A percentile compares a stretch with the other conserved stretches of the same genome.
These are phyloP conservation scores for Mycocentrospora acerina DNA, from an alignment of 2,329 filamentous ascomycete genomes.

Conservation along the genomic window DNA sequence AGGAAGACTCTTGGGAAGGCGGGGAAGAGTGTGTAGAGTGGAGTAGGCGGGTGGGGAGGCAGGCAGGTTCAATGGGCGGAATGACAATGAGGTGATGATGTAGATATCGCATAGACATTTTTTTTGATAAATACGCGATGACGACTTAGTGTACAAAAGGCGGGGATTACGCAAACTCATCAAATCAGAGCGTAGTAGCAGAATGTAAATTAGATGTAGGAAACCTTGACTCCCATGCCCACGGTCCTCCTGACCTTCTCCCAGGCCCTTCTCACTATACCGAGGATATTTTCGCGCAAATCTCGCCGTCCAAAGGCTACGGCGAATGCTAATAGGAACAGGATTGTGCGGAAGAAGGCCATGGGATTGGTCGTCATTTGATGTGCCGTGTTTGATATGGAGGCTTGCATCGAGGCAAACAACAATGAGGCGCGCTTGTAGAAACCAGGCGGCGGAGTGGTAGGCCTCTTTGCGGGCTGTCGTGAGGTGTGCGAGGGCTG, in stretches of 20 bases:
- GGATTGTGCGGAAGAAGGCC: slow-evolving; percentile 62
- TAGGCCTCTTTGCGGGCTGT: slow-evolving; percentile 34
- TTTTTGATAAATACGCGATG: no score
- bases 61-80: no score
- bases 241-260: slow-evolving; percentile 80
- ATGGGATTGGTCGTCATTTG: slow-evolving; percentile 58
- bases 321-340: slow-evolving; percentile 78
- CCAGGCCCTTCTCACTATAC: slow-evolving; percentile 71
- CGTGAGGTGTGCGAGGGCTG: slow-evolving; percentile 28
- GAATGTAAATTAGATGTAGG: slow-evolving; percentile 70
- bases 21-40: no score
- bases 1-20: slow-evolving; percentile 16
- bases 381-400: slow-evolving; percentile 53
- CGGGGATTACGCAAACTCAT: no score
- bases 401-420: slow-evolving; percentile 50
- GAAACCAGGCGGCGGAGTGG: slow-evolving; percentile 38
- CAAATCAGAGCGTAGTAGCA: not conserved
- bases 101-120: no score
- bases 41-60: no score
- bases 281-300: slow-evolving; percentile 71
- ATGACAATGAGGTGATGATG: no score
- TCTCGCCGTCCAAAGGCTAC: slow-evolving; percentile 74
- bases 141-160: no score
- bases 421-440: slow-evolving; percentile 48
- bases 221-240: slow-evolving; percentile 96